Evolutionary conservation across 2,329 filamentous ascomycete genomes (phyloP), one percentile per base, ranked within the genome.

Genomic region (Paracamarosporium sp.): DNA sequence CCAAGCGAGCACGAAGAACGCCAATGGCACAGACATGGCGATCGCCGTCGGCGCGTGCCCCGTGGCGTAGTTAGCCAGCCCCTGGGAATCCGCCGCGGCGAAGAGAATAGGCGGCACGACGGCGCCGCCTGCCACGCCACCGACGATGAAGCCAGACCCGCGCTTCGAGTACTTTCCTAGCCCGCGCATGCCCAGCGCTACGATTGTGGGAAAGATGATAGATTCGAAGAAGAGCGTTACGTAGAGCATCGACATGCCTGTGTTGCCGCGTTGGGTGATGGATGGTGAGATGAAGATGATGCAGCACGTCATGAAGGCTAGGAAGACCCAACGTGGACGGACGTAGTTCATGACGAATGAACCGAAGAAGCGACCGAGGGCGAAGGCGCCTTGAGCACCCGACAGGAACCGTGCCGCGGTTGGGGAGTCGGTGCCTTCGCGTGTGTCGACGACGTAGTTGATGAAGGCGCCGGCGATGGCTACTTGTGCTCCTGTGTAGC

Each of bases 141-240:
- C 88, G 1, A 92, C 84, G 62, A 96, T 87, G 73, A 86, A 90
- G 1, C 90, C 90, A 2, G 87, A 88, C 1, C 90, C 91, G 59
- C 90, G 85, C 80, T 93, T 93, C 33, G 88, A 91, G 77, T 94
- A 88, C 17, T 87, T 85, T 5, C 91, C 91, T 1, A 93, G 82
- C 2, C 90, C 90, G 22, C 91, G 86, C 57, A 96, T 88, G 3
- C 90, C 90, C 12, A 95, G 83, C 3, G 90, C 88, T 64, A 93
- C 92, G 58, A 95, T 88, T 1, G 93, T 87, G 0, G 93, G 92
- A 82, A 91, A 96, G 65, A 92, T 86, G 50, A 92, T 91, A 0
- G 89, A 90, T 74, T 94, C 91, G 69, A 91, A 92, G 75, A 96
- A 92, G 63, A 92, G 88, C 62, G 90, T 90, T 27, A 93, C 67